phyloP scores from a whole-genome alignment of 768 basidiomycete species.

The Tulasnella sp. region DNA sequence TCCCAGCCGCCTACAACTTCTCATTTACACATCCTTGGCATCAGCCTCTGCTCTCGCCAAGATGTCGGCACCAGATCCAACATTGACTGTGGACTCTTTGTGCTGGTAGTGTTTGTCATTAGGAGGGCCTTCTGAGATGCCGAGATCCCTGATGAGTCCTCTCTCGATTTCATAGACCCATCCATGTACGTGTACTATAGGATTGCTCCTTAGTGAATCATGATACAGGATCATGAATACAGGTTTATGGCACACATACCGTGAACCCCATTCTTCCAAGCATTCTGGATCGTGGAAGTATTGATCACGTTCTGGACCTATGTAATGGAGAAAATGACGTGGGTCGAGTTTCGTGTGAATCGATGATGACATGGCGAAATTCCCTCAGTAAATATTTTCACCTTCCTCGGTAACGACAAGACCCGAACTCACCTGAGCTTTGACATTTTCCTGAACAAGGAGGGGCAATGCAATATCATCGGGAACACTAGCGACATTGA shows the following conservation, averaged over 20 bases:
- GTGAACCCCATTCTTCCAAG: slow-evolving; percentile 26
- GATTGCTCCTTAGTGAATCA: background rate
- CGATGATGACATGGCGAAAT: no score
- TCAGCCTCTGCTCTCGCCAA: no score
- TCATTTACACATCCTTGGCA: no score
- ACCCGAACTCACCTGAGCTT: slow-evolving; percentile 13
- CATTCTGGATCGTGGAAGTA: slow-evolving; percentile 24
- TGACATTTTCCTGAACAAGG: slow-evolving; percentile 19
- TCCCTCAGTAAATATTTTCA: background rate
- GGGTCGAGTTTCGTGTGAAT: no score
- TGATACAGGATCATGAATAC: background rate
- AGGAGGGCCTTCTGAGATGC: slow-evolving; percentile 19
- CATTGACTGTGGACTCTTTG: no score
- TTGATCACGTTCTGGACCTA: slow-evolving; percentile 25
- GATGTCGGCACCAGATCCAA: no score
- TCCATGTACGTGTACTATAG: slow-evolving; percentile 40
- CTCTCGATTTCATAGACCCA: slow-evolving; percentile 56
- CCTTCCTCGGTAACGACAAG: background rate
- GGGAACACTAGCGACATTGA: slow-evolving; percentile 4
- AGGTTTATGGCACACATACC: slow-evolving; percentile 21
- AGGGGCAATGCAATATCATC: slow-evolving; percentile 12
- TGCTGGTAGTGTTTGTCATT: no score
- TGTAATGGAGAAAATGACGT: background rate
- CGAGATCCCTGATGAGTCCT: slow-evolving; percentile 46
- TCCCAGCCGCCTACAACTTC: no score